Evolutionary conservation across 2,329 filamentous ascomycete genomes (phyloP).

Genomic region (Paecilomyces sp.): DNA sequence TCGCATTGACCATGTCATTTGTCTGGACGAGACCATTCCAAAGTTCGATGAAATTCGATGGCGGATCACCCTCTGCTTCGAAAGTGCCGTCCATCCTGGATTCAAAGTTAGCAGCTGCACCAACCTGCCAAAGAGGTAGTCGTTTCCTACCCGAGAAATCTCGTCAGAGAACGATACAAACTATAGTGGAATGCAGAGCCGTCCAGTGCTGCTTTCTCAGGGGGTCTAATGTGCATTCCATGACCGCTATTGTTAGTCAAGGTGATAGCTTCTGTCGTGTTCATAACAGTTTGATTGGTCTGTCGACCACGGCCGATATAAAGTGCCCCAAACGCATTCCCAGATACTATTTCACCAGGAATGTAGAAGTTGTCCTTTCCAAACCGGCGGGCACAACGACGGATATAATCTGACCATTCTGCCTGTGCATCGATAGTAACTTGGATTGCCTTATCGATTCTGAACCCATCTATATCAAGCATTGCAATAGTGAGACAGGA

Average conservation of each 20-base stretch:
- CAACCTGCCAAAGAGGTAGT: neutral
- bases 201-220: constrained; percentile 45
- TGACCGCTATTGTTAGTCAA: constrained; percentile 31
- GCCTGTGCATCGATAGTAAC: constrained; percentile 51
- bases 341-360: constrained; percentile 52
- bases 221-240: constrained; percentile 40
- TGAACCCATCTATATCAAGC: constrained; percentile 55
- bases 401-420: constrained; percentile 45
- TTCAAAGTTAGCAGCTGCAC: neutral
- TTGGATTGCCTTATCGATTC: constrained; percentile 56
- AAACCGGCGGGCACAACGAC: constrained; percentile 45
- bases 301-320: constrained; percentile 52
- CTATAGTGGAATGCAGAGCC: constrained; percentile 53
- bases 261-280: constrained; percentile 37
- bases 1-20: constrained; percentile 50
- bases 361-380: constrained; percentile 56
- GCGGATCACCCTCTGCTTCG: constrained; percentile 41
- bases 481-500: constrained; percentile 52
- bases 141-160: constrained; percentile 41
- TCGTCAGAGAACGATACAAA: constrained; percentile 48
- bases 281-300: constrained; percentile 38
- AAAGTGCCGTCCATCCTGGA: constrained; percentile 42
- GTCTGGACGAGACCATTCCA: constrained; percentile 48
- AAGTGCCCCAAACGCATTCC: constrained; percentile 49
- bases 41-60: constrained; percentile 42